phyloP scores from a whole-genome alignment of 2,329 filamentous ascomycete species.

The Stachybotrys elegans region DNA sequence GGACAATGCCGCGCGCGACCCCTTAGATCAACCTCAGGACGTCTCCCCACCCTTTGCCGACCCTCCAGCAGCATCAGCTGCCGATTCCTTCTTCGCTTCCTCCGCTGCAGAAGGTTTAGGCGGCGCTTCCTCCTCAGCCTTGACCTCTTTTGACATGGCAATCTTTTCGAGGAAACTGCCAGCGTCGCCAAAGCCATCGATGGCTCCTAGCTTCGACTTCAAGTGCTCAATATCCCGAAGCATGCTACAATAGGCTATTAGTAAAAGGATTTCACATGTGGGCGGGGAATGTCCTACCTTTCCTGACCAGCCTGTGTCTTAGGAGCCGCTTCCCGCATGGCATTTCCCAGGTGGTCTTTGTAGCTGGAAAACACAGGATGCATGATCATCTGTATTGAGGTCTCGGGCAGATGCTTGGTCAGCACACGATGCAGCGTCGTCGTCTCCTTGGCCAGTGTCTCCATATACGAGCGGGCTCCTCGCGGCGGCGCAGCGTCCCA shows the following conservation, averaged over 20 bases:
- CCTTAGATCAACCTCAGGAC: constrained; percentile 7
- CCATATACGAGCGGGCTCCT: constrained; percentile 68
- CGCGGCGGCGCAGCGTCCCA: constrained; percentile 56
- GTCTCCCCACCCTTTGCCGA: constrained; percentile 8
- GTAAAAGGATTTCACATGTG: not conserved
- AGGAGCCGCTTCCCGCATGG: constrained; percentile 60
- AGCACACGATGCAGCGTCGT: constrained; percentile 78
- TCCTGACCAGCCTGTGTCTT: constrained; percentile 64
- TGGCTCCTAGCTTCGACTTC: constrained; percentile 63
- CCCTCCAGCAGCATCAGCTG: constrained; percentile 1
- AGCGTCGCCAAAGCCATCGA: constrained; percentile 73
- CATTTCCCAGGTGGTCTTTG: constrained; percentile 69
- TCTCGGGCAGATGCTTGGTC: constrained; percentile 73
- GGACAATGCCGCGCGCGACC: too few relatives aligned
- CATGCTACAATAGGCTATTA: constrained; percentile 50
- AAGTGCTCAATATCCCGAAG: constrained; percentile 72
- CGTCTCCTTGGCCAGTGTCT: constrained; percentile 81
- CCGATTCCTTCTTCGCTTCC: constrained; percentile 15
- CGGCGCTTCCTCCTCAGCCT: constrained; percentile 14
- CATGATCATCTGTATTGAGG: constrained; percentile 79
- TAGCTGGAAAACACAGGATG: constrained; percentile 77
- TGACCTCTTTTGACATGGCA: constrained; percentile 53
- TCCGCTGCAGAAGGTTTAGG: not conserved
- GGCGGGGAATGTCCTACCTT: constrained; percentile 48
- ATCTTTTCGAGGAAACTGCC: constrained; percentile 65